A percentile compares a stretch with the other conserved stretches of the same genome.
These are phyloP conservation scores for Emericellopsis cladophorae DNA, from an alignment of 2,329 filamentous ascomycete genomes.

Conservation along the genomic window DNA sequence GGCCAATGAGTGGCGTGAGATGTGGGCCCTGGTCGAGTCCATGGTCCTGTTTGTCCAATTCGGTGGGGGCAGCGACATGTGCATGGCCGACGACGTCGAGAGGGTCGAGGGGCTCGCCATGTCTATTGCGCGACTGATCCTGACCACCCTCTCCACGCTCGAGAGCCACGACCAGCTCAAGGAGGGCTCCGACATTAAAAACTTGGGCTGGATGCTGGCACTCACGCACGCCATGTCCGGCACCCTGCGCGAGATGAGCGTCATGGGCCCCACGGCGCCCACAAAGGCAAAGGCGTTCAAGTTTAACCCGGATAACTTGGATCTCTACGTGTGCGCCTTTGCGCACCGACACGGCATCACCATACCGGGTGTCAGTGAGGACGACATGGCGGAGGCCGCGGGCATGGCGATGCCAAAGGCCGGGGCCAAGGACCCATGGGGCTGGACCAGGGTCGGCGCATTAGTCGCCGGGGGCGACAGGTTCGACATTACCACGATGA, in stretches of 20 bases:
- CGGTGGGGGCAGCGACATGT: conserved; percentile 1
- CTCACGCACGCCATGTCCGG: conserved; percentile 14
- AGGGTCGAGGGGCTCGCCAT: conserved; percentile 7
- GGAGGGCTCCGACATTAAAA: conserved; percentile 19
- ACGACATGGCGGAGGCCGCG: not conserved
- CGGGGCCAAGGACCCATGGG: not conserved
- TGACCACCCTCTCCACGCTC: conserved; percentile 23
- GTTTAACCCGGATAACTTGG: conserved; percentile 10
- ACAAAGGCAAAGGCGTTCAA: conserved; percentile 8
- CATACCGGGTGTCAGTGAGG: conserved; percentile 5
- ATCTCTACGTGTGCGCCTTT: conserved; percentile 18
- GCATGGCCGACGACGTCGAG: conserved; percentile 12
- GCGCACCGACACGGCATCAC: conserved; percentile 18
- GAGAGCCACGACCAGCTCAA: conserved; percentile 17
- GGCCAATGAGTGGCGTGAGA: conserved; percentile 18
- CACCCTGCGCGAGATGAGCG: conserved; percentile 3
- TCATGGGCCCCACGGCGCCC: conserved; percentile 8
- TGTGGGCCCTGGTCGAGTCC: conserved; percentile 27
- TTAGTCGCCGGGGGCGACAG: not conserved
- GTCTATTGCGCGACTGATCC: conserved; percentile 15
- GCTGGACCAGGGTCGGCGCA: not conserved
- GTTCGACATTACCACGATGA: conserved; percentile 1
- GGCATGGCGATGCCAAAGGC: conserved; percentile 3
- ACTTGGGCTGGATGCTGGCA: conserved; percentile 23
- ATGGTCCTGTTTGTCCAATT: conserved; percentile 15